Conservation (phyloP, 768 basidiomycete genomes). For the Pluteus cervinus region DNA sequence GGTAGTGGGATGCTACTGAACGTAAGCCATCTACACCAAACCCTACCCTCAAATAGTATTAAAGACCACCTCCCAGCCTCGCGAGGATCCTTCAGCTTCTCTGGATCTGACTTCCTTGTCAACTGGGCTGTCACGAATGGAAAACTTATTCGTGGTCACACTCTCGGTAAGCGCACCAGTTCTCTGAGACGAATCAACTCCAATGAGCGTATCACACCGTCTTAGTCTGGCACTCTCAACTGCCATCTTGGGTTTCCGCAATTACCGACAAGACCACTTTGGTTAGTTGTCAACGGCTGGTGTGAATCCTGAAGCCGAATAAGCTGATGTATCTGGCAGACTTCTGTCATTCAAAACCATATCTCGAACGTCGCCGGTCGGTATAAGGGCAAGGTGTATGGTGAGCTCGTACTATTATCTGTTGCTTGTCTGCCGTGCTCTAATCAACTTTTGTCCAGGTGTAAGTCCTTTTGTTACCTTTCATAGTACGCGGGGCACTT, state of each 20-base stretch:
- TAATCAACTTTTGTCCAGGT: conserved; percentile 3
- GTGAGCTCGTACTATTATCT: conserved; percentile 10
- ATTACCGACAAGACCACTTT: conserved; percentile 32
- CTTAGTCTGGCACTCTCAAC: conserved; percentile 33
- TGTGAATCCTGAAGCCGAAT: background rate
- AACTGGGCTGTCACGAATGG: conserved; percentile 34
- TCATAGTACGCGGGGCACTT: no score
- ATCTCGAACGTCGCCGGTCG: conserved; percentile 38
- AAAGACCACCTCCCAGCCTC: conserved; percentile 10
- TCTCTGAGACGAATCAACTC: background rate
- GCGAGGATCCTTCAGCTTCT: conserved; percentile 24
- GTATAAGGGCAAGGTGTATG: conserved; percentile 41
- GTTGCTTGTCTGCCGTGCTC: background rate
- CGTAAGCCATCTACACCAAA: conserved; percentile 9
- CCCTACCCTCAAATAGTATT: background rate
- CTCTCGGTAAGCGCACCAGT: conserved; percentile 18
- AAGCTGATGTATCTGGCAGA: conserved; percentile 15
- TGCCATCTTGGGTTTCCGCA: conserved; percentile 34
- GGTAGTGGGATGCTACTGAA: conserved; percentile 34
- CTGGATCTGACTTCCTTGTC: conserved; percentile 29
- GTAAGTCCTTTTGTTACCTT: no score
- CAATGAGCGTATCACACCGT: background rate
- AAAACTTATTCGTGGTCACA: conserved; percentile 37
- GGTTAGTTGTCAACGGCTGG: conserved; percentile 13
- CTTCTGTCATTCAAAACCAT: conserved; percentile 39